These are phyloP conservation scores for Camellia lanceoleosa DNA, from an alignment of 148 eudicot species.

Conservation along the genomic window DNA sequence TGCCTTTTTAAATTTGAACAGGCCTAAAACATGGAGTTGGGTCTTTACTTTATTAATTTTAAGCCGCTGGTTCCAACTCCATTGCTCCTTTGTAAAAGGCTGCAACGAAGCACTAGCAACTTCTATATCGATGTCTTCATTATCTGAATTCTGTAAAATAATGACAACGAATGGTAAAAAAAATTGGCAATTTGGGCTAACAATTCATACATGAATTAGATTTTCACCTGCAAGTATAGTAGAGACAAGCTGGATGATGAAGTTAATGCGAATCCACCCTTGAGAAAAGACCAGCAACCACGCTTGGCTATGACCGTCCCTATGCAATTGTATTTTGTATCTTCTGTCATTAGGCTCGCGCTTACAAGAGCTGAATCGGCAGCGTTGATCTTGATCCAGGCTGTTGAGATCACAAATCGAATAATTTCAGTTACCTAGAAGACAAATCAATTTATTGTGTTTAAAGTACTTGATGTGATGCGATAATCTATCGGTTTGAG, in stretches of 20 bases:
- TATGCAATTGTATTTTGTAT: constrained; percentile 40
- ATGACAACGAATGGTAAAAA: not conserved
- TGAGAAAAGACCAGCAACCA: constrained; percentile 94
- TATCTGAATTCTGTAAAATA: constrained; percentile 39
- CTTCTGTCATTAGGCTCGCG: constrained; percentile 44
- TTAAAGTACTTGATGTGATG: too few species aligned
- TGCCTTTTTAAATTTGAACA: too few species aligned
- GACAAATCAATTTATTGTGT: too few species aligned
- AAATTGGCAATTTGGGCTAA: not conserved
- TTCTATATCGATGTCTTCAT: constrained; percentile 36
- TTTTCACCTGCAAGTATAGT: constrained; percentile 57
- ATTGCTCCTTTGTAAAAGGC: constrained; percentile 70
- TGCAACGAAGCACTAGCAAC: constrained; percentile 70
- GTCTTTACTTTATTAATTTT: constrained; percentile 47
- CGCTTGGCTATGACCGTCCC: constrained; percentile 63
- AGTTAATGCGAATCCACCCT: constrained; percentile 72
- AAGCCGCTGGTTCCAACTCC: constrained; percentile 64
- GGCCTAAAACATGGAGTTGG: too few species aligned
- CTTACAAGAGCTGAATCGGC: constrained; percentile 43
- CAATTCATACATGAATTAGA: not conserved
- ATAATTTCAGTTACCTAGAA: not conserved
- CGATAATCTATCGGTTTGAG: too few species aligned
- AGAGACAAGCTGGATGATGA: constrained; percentile 45
- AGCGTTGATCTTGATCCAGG: constrained; percentile 61
- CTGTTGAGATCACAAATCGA: constrained; percentile 27